phyloP scores from a whole-genome alignment of 1,139 yeast genomes.

The Yamadazyma conglobata region DNA sequence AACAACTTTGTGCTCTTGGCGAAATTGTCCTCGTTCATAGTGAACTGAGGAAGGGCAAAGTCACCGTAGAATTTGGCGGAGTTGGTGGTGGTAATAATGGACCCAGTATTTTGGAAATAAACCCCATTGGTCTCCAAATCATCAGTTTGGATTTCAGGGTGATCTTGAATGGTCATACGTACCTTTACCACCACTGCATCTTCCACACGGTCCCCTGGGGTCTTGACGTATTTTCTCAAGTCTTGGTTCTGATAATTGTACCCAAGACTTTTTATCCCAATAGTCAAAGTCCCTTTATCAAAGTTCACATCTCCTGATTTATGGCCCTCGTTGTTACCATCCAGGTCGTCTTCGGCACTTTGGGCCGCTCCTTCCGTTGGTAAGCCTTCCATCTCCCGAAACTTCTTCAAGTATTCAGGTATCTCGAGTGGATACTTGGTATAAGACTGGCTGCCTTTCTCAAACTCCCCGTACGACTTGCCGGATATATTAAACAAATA shows the following conservation, averaged over 20 bases:
- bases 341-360: constrained; percentile 4
- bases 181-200: constrained; percentile 32
- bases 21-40: constrained; percentile 42
- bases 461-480: constrained; percentile 43
- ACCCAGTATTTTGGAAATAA: constrained; percentile 69
- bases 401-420: constrained; percentile 43
- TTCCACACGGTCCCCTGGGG: constrained; percentile 18
- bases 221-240: constrained; percentile 15
- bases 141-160: constrained; percentile 43
- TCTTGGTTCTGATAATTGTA: constrained; percentile 24
- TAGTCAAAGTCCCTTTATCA: constrained; percentile 24
- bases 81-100: constrained; percentile 58
- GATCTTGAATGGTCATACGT: constrained; percentile 30
- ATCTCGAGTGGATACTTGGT: constrained; percentile 22
- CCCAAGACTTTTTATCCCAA: constrained; percentile 22
- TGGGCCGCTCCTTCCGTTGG: constrained; percentile 20
- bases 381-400: constrained; percentile 26
- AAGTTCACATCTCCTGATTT: constrained; percentile 6
- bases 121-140: constrained; percentile 56
- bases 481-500: constrained; percentile 54
- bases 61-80: constrained; percentile 73
- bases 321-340: constrained; percentile 4
- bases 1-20: constrained; percentile 36
- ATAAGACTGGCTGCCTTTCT: constrained; percentile 8
- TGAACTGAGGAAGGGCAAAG: constrained; percentile 57